These are phyloP conservation scores for Cryomyces minteri DNA, from an alignment of 495 filamentous ascomycete species.

Conservation along the genomic window DNA sequence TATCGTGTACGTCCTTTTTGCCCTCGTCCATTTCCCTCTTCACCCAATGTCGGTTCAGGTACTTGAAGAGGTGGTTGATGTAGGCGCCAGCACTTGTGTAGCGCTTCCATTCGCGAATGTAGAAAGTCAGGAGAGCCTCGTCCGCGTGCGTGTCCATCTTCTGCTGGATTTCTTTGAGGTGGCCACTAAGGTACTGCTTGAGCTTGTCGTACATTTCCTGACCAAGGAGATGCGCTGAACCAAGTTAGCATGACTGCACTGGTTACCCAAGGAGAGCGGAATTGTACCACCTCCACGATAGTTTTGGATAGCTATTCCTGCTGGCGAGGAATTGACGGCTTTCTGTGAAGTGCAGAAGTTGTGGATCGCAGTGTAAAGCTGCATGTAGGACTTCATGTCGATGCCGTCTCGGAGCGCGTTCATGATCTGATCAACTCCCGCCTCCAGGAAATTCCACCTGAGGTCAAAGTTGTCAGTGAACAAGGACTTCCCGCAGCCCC, in stretches of 20 bases:
- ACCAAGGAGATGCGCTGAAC: slow-evolving; percentile 70
- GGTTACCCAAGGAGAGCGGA: slow-evolving; percentile 6
- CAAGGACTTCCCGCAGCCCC: too few species aligned
- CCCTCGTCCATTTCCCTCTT: slow-evolving; percentile 98
- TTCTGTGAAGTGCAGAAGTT: slow-evolving; percentile 99
- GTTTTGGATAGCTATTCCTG: slow-evolving; percentile 7
- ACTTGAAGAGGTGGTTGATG: slow-evolving; percentile 91
- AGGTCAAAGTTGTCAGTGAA: too few species aligned
- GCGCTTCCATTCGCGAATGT: slow-evolving; percentile 89
- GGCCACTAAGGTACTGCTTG: slow-evolving; percentile 59
- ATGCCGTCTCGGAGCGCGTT: slow-evolving; percentile 73
- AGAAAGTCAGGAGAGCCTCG: slow-evolving; percentile 83
- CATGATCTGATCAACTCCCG: slow-evolving; percentile 85
- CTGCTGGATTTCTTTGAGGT: slow-evolving; percentile 46
- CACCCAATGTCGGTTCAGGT: slow-evolving; percentile 97
- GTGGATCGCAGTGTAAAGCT: slow-evolving; percentile 92
- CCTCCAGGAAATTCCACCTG: slow-evolving; percentile 80
- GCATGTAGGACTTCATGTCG: slow-evolving; percentile 92
- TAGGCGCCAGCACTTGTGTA: slow-evolving; percentile 93
- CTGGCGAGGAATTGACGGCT: slow-evolving; percentile 30
- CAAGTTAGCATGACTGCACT: slow-evolving; percentile 4
- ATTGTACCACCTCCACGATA: slow-evolving; percentile 54
- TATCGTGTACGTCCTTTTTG: slow-evolving; percentile 95
- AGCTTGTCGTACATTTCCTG: slow-evolving; percentile 93
- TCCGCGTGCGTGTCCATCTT: slow-evolving; percentile 63